Evolutionary conservation across 2,329 filamentous ascomycete genomes (phyloP).

Genomic region (Cadophora sp.): DNA sequence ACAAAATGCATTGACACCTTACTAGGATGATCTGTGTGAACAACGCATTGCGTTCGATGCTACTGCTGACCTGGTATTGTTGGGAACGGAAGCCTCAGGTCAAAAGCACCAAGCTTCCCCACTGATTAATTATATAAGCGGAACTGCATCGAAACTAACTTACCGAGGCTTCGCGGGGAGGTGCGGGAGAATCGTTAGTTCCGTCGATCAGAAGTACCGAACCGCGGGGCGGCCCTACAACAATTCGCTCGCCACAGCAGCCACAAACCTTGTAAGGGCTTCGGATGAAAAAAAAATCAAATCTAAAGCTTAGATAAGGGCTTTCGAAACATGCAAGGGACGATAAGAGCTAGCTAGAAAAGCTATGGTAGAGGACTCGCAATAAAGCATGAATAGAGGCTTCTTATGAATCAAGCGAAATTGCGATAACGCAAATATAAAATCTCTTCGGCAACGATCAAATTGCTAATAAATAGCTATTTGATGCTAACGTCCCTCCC

Average conservation of each 20-base stretch:
- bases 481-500: no score
- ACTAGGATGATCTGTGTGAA: neutral
- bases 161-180: slow-evolving; percentile 14
- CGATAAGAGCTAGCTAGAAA: no score
- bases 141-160: no score
- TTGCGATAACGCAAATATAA: neutral
- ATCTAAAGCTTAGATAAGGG: neutral
- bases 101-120: neutral
- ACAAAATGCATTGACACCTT: neutral
- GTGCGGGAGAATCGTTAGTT: slow-evolving; percentile 20
- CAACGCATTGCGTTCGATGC: neutral
- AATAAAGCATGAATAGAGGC: no score
- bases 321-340: neutral
- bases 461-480: neutral
- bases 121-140: neutral
- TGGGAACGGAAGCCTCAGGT: neutral
- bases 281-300: slow-evolving; percentile 16
- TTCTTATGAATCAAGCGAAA: neutral
- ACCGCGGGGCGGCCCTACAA: slow-evolving; percentile 15
- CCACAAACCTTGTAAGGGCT: slow-evolving; percentile 19
- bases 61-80: slow-evolving; percentile 2
- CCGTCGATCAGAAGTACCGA: slow-evolving; percentile 22
- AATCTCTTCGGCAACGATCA: neutral
- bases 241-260: slow-evolving; percentile 18
- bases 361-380: no score